phyloP scores from a whole-genome alignment of 106 monocot species.

The Gastrodia elata region DNA sequence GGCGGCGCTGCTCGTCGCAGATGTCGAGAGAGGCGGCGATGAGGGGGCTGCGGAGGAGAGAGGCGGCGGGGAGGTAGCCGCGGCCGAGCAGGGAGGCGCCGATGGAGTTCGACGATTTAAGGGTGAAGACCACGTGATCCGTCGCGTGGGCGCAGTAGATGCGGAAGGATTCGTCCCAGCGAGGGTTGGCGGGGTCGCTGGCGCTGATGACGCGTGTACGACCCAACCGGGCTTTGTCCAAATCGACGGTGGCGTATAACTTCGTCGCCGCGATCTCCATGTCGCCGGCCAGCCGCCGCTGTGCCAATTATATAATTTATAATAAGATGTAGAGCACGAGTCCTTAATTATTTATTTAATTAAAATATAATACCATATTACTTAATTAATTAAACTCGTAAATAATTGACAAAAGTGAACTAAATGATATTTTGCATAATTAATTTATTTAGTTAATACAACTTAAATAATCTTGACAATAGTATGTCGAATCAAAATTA shows the following conservation, averaged over 20 bases:
- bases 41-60: background rate
- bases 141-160: constrained; percentile 18
- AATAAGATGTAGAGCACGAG: no score
- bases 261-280: constrained; percentile 2
- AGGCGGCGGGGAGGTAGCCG: background rate
- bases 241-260: constrained; percentile 20
- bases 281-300: background rate
- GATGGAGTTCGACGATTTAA: constrained; percentile 12
- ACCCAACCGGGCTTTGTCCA: constrained; percentile 16
- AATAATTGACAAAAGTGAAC: no score
- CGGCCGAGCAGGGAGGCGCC: constrained; percentile 16
- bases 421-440: no score
- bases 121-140: constrained; percentile 17
- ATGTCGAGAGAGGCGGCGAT: constrained; percentile 11
- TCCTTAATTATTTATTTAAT: no score
- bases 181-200: constrained; percentile 5
- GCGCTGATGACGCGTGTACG: constrained; percentile 13
- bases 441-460: no score
- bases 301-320: no score
- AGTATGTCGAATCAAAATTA: no score
- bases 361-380: no score
- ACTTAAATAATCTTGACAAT: no score
- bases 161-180: constrained; percentile 21
- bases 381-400: no score
- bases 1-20: constrained; percentile 3